phyloP scores from a whole-genome alignment of 805 yeast species.

The Pichia sporocuriosa region DNA sequence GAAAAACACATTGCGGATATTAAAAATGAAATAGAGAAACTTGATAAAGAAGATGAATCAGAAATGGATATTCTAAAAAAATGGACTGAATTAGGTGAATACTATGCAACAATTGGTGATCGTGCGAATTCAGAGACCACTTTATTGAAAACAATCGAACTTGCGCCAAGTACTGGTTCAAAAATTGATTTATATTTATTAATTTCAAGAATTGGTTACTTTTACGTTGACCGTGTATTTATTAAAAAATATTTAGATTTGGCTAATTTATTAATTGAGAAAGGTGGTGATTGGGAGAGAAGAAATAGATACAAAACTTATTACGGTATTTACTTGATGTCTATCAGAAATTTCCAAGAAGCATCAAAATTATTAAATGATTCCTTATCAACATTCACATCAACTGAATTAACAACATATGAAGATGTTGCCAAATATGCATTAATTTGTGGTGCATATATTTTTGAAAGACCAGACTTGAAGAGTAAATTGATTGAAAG shows the following conservation, averaged over 20 bases:
- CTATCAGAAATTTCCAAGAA: slow-evolving; percentile 78
- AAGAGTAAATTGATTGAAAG: slow-evolving; percentile 84
- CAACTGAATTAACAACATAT: slow-evolving; percentile 82
- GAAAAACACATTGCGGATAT: slow-evolving; percentile 45
- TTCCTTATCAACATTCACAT: slow-evolving; percentile 90
- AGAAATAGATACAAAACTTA: slow-evolving; percentile 91
- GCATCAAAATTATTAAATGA: slow-evolving; percentile 84
- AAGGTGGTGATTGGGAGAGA: slow-evolving; percentile 99
- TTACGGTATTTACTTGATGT: slow-evolving; percentile 73
- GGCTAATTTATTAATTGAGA: slow-evolving; percentile 71
- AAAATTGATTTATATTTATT: slow-evolving; percentile 84
- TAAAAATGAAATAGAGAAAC: slow-evolving; percentile 47
- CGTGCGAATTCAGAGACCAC: slow-evolving; percentile 59
- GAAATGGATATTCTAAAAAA: slow-evolving; percentile 74
- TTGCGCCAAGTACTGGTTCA: slow-evolving; percentile 80
- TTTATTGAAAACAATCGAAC: slow-evolving; percentile 63
- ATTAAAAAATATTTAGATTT: slow-evolving; percentile 69
- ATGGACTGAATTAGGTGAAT: slow-evolving; percentile 79
- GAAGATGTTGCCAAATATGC: slow-evolving; percentile 88
- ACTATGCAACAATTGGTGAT: slow-evolving; percentile 81
- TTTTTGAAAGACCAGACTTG: slow-evolving; percentile 76
- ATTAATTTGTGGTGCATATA: slow-evolving; percentile 76
- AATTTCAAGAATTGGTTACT: slow-evolving; percentile 81
- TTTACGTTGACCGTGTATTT: slow-evolving; percentile 68
- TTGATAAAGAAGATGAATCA: slow-evolving; percentile 72